A percentile compares a stretch with the other conserved stretches of the same genome.
Conservation (phyloP, 2,329 filamentous ascomycete species). For the Diaporthe sp. region DNA sequence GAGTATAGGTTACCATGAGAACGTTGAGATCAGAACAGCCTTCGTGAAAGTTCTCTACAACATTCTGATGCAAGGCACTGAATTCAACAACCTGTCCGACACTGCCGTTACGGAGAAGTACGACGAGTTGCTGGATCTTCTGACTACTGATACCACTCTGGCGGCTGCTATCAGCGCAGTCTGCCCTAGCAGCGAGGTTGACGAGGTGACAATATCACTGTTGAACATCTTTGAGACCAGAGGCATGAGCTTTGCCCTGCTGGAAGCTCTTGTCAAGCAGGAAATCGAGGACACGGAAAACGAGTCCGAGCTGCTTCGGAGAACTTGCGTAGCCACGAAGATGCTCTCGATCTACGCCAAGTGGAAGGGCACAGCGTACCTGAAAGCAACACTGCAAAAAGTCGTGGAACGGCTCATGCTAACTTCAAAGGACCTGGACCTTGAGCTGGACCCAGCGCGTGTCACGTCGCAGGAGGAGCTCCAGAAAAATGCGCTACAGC, state of each 20-base stretch:
- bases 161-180: constrained; percentile 74
- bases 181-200: constrained; percentile 76
- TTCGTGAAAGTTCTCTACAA: constrained; percentile 79
- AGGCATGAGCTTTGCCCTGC: constrained; percentile 71
- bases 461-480: constrained; percentile 72
- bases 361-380: constrained; percentile 76
- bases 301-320: constrained; percentile 75
- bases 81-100: constrained; percentile 78
- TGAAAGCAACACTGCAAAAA: constrained; percentile 74
- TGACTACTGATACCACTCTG: constrained; percentile 73
- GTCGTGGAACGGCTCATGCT: constrained; percentile 75
- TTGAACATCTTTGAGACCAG: constrained; percentile 78
- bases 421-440: constrained; percentile 75
- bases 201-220: constrained; percentile 76
- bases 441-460: constrained; percentile 75
- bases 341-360: constrained; percentile 79
- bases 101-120: constrained; percentile 77
- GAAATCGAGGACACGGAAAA: constrained; percentile 77
- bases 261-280: constrained; percentile 76
- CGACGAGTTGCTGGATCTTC: constrained; percentile 71
- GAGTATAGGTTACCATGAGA: constrained; percentile 78
- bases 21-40: constrained; percentile 76
- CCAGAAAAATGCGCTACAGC: constrained; percentile 74
- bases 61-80: constrained; percentile 78
- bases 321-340: constrained; percentile 79